These are phyloP conservation scores for Cystobasidium onofrii DNA, from an alignment of 768 basidiomycete species.

Conservation along the genomic window DNA sequence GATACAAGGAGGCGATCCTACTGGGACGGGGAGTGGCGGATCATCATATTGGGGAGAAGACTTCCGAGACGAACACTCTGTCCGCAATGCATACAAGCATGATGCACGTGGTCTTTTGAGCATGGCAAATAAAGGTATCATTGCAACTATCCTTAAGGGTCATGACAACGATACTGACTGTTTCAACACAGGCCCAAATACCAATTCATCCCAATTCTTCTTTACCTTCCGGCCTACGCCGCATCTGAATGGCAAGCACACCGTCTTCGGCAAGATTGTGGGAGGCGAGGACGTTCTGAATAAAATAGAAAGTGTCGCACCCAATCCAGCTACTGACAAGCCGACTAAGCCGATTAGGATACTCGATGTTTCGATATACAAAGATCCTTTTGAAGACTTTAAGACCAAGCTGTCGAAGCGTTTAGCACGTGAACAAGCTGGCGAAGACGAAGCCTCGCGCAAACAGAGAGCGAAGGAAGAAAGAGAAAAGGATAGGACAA, in stretches of 20 bases:
- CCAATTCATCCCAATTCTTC: conserved; percentile 64
- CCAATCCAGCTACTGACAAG: conserved; percentile 76
- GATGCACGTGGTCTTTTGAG: conserved; percentile 70
- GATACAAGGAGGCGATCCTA: conserved; percentile 31
- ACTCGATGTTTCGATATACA: conserved; percentile 39
- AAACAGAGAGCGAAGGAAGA: conserved; percentile 42
- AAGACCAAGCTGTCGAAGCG: conserved; percentile 64
- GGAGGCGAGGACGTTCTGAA: conserved; percentile 87
- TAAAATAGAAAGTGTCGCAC: conserved; percentile 68
- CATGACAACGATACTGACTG: conserved; percentile 1
- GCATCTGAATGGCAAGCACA: conserved; percentile 61
- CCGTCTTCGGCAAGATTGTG: conserved; percentile 89
- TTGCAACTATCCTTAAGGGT: background rate
- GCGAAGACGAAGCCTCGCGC: conserved; percentile 28
- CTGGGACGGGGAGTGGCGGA: conserved; percentile 23
- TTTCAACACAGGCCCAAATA: conserved; percentile 13
- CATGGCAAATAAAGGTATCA: conserved; percentile 86
- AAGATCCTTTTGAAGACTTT: conserved; percentile 88
- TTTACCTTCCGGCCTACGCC: conserved; percentile 74
- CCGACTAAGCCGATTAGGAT: conserved; percentile 68
- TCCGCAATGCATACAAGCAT: conserved; percentile 63
- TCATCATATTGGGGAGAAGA: conserved; percentile 20
- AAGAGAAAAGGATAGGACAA: conserved; percentile 48
- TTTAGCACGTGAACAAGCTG: conserved; percentile 51
- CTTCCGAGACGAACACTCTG: conserved; percentile 66